Evolutionary conservation across 2,329 filamentous ascomycete genomes (phyloP).

Genomic region (Talaromyces marneffei): DNA sequence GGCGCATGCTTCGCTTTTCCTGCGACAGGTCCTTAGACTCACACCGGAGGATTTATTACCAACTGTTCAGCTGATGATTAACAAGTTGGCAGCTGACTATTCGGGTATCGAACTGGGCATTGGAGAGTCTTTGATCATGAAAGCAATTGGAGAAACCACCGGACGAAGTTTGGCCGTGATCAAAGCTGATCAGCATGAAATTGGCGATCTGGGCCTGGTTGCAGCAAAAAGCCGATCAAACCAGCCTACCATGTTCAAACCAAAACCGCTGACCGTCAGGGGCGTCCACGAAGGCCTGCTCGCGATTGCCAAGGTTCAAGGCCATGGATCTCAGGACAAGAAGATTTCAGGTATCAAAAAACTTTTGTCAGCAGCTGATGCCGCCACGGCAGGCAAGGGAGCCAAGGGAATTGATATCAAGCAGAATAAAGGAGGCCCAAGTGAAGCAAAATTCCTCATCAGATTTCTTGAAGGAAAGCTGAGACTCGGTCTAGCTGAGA

Average conservation of each 20-base stretch:
- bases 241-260: slow-evolving; percentile 97
- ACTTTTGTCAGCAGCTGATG: slow-evolving; percentile 82
- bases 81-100: slow-evolving; percentile 95
- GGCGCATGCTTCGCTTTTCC: slow-evolving; percentile 81
- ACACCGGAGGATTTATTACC: slow-evolving; percentile 83
- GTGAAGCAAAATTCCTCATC: slow-evolving; percentile 90
- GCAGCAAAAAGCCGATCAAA: slow-evolving; percentile 93
- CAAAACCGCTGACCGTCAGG: slow-evolving; percentile 78
- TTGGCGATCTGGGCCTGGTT: slow-evolving; percentile 89
- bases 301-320: slow-evolving; percentile 77
- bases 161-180: slow-evolving; percentile 82
- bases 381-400: slow-evolving; percentile 62
- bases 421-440: slow-evolving; percentile 87
- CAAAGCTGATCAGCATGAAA: slow-evolving; percentile 92
- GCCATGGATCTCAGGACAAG: slow-evolving; percentile 78
- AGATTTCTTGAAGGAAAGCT: slow-evolving; percentile 93
- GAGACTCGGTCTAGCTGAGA: slow-evolving; percentile 84
- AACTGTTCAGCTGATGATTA: slow-evolving; percentile 91
- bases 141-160: slow-evolving; percentile 90
- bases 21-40: slow-evolving; percentile 87
- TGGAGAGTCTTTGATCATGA: slow-evolving; percentile 97
- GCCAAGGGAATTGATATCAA: slow-evolving; percentile 66
- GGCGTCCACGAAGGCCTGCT: slow-evolving; percentile 85
- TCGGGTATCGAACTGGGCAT: slow-evolving; percentile 97
- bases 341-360: slow-evolving; percentile 97